phyloP scores from a whole-genome alignment of 495 filamentous ascomycete genomes.

The Neurospora sp. region DNA sequence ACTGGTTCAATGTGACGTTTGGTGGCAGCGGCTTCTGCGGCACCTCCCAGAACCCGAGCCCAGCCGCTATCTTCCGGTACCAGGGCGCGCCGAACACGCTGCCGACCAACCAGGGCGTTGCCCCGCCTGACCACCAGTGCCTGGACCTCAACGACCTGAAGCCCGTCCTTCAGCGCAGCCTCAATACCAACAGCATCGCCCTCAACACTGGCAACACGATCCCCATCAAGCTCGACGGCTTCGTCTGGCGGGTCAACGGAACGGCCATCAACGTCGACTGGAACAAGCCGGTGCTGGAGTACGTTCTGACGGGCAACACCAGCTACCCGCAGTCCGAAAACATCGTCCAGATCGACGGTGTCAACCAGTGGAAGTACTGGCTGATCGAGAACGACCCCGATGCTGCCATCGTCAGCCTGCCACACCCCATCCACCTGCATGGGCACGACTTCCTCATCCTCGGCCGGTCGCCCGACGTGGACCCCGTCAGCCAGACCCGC shows the following conservation, averaged over 20 bases:
- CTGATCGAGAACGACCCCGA: constrained; percentile 43
- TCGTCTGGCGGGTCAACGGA: constrained; percentile 35
- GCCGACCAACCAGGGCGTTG: constrained; percentile 20
- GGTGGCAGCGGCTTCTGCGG: constrained; percentile 23
- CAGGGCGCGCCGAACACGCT: constrained; percentile 14
- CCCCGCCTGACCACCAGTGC: constrained; percentile 20
- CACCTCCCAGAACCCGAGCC: constrained; percentile 13
- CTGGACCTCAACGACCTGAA: constrained; percentile 21
- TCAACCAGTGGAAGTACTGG: constrained; percentile 41
- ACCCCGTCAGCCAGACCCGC: constrained; percentile 5
- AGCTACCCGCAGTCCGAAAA: constrained; percentile 29
- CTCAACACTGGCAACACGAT: constrained; percentile 20
- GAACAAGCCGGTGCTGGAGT: constrained; percentile 29
- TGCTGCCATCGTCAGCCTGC: constrained; percentile 12
- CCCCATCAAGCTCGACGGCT: constrained; percentile 17
- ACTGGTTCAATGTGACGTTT: constrained; percentile 49
- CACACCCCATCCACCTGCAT: constrained; percentile 39
- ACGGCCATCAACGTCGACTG: constrained; percentile 32
- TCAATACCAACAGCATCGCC: constrained; percentile 15
- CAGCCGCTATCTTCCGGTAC: constrained; percentile 33
- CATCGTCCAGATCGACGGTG: constrained; percentile 22
- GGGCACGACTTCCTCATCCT: constrained; percentile 54
- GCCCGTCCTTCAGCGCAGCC: constrained; percentile 22
- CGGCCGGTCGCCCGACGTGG: constrained; percentile 23
- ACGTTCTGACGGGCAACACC: constrained; percentile 26